Conservation (phyloP, 192 early-diverging fungal genomes). For the Rhizophagus clarus region DNA sequence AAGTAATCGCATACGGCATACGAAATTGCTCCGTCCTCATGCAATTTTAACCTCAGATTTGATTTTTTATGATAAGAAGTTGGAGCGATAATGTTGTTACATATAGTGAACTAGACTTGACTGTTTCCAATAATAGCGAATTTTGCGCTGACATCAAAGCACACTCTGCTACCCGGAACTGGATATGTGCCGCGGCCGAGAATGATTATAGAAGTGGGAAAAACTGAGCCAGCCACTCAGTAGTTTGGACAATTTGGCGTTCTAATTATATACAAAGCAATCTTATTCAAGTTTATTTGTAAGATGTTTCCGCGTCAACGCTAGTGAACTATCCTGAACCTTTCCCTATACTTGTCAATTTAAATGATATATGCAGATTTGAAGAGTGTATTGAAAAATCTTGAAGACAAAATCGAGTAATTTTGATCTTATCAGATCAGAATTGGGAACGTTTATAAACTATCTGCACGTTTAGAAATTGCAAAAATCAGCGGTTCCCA, state of each 20-base stretch:
- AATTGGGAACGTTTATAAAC: constrained; percentile 4
- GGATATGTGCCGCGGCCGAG: constrained; percentile 5
- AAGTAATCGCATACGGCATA: no score
- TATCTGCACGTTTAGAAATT: background rate
- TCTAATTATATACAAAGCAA: background rate
- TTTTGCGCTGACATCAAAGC: background rate
- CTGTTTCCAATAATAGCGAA: background rate
- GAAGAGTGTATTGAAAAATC: background rate
- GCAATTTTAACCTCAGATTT: no score
- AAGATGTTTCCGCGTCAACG: background rate
- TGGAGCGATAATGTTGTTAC: no score
- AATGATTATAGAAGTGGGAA: constrained; percentile 31
- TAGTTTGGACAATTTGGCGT: constrained; percentile 13
- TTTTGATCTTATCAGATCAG: background rate
- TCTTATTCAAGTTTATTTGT: constrained; percentile 23
- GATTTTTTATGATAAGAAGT: no score
- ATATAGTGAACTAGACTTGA: background rate
- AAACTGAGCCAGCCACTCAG: background rate
- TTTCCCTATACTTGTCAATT: no score
- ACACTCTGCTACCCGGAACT: background rate
- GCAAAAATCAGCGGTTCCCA: constrained; percentile 1
- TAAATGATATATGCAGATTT: no score
- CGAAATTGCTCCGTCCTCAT: no score
- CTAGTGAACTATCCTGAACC: no score
- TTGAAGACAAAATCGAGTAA: background rate